Evolutionary conservation across 768 basidiomycete genomes (phyloP), one percentile per base, ranked within the genome.

Genomic region (Russula brevipes): DNA sequence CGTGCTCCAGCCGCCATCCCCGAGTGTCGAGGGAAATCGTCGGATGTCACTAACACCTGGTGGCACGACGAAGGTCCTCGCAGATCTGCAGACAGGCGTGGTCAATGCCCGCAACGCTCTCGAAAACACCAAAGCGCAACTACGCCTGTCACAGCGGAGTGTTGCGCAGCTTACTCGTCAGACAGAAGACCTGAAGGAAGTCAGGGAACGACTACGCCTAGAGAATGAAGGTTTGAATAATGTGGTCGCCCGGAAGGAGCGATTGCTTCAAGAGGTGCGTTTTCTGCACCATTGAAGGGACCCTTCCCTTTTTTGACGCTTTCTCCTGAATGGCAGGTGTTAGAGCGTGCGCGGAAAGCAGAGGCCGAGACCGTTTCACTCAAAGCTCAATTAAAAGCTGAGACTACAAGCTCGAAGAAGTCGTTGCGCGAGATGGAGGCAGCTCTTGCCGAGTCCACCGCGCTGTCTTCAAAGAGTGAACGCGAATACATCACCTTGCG

Each of bases 181-280:
- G 74, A 88, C 87, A 31, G 93, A 94, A 72, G 93, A 95, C 73
- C 72, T 94, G 72, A 94, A 93, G 72, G 93, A 94, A 72, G 87
- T 84, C 3, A 80, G 91, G 66, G 93, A 95, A 73, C 78, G 93
- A 53, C 74, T 94, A 66, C 75, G 91, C 60, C 71, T 91, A 54
- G 93, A 95, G 75, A 94, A 92, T 69, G 93, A 94, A 71, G 88
- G 88, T 3, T 73, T 94, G 68, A 92, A 92, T 69, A 91, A 91
- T 65, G 91, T 94, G 17, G 88, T 95, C 30, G 84, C 90, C 35
- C 79, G 93, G 63, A 94, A 94, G 72, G 93, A 95, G 75, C 80
- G 93, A 66, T 69, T 94, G 59, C 74, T 93, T 65, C 93, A 94
- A 75, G 93, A 95, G 79, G 89, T 89, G 66, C 60, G 77, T 69